Percentiles rank a stretch among this genome's conserved stretches.
Conservation (phyloP, 441 rosid genomes). For the Flueggea neowawraea region DNA sequence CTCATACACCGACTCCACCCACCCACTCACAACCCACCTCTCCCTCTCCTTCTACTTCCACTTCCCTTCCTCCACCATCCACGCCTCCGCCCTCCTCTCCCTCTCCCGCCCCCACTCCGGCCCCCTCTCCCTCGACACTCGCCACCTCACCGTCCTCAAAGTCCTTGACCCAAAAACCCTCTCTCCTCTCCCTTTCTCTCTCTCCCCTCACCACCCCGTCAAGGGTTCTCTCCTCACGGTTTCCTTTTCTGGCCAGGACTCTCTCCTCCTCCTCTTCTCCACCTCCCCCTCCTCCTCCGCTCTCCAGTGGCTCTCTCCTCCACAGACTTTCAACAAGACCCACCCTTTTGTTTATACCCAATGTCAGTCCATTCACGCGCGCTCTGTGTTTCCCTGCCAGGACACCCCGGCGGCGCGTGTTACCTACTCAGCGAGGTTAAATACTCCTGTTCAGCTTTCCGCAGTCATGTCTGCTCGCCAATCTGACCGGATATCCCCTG, state of each 20-base stretch:
- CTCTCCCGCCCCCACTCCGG: constrained; percentile 51
- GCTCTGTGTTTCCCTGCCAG: constrained; percentile 87
- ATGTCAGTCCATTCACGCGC: constrained; percentile 86
- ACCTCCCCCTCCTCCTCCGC: constrained; percentile 79
- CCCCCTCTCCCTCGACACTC: constrained; percentile 63
- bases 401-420: constrained; percentile 87
- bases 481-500: constrained; percentile 52
- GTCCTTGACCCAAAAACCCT: constrained; percentile 47
- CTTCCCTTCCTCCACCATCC: constrained; percentile 71
- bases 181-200: constrained; percentile 35
- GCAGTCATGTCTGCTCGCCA: constrained; percentile 88
- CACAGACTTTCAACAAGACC: constrained; percentile 63
- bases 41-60: constrained; percentile 74
- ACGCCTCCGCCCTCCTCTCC: constrained; percentile 69
- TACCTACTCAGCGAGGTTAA: constrained; percentile 54
- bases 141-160: constrained; percentile 44
- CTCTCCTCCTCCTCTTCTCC: constrained; percentile 47
- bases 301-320: constrained; percentile 87
- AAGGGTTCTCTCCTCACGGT: constrained; percentile 50
- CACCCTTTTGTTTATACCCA: constrained; percentile 82
- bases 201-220: constrained; percentile 49
- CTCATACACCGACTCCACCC: constrained; percentile 68
- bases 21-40: constrained; percentile 64
- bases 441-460: constrained; percentile 60
- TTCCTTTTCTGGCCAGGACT: constrained; percentile 41